Percentiles rank a stretch among this genome's conserved stretches.
Evolutionary conservation across 805 yeast genomes (phyloP).

Genomic region (Ogataea zsoltii): DNA sequence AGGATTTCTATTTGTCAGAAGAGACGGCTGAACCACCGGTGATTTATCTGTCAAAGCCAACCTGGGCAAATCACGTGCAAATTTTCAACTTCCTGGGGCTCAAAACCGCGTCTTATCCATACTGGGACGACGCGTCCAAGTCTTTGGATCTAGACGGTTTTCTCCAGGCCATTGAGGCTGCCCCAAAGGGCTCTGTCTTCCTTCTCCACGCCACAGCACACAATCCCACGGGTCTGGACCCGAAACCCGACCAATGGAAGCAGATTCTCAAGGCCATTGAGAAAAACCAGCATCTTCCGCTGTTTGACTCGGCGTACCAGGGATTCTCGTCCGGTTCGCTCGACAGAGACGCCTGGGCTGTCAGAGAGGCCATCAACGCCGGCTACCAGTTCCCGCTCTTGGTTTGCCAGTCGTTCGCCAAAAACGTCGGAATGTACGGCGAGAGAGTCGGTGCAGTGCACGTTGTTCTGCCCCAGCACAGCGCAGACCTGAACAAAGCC

Average conservation of each 20-base stretch:
- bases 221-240: constrained; percentile 97
- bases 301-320: constrained; percentile 95
- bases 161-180: constrained; percentile 57
- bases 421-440: constrained; percentile 96
- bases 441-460: constrained; percentile 96
- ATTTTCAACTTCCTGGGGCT: constrained; percentile 75
- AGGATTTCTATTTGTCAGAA: constrained; percentile 44
- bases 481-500: constrained; percentile 49
- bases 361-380: constrained; percentile 59
- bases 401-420: constrained; percentile 94
- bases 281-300: constrained; percentile 65
- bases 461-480: constrained; percentile 53
- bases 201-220: constrained; percentile 95
- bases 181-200: constrained; percentile 77
- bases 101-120: constrained; percentile 70
- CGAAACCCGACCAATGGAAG: constrained; percentile 79
- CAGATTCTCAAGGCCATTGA: constrained; percentile 63
- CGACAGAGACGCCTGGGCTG: constrained; percentile 81
- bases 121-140: constrained; percentile 77
- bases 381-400: constrained; percentile 57
- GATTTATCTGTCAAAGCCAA: constrained; percentile 80
- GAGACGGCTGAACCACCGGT: constrained; percentile 33
- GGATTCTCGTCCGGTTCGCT: constrained; percentile 94
- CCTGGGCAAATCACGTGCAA: constrained; percentile 97
- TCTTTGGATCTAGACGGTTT: constrained; percentile 72